phyloP scores from a whole-genome alignment of 176 grass and related monocot species.

The Ensete glaucum region DNA sequence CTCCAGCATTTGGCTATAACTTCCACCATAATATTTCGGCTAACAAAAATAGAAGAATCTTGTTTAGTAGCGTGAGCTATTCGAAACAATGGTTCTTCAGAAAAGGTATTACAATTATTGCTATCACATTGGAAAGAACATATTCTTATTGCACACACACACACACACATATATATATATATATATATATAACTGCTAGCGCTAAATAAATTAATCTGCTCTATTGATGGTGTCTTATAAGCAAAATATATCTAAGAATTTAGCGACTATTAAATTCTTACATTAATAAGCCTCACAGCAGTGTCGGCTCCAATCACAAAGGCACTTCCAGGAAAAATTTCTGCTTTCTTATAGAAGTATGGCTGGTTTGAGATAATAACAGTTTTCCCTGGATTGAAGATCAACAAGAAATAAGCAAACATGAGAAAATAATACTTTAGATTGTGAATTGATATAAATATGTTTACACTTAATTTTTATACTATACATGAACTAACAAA shows the following conservation, averaged over 20 bases:
- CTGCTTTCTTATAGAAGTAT: slow-evolving; percentile 95
- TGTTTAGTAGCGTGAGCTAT: neutral
- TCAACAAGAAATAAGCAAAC: neutral
- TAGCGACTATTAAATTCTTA: slow-evolving; percentile 30
- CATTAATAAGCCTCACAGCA: slow-evolving; percentile 81
- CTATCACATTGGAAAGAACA: neutral
- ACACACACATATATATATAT: too few relatives aligned
- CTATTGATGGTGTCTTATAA: neutral
- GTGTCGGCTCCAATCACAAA: slow-evolving; percentile 95
- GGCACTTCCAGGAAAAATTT: slow-evolving; percentile 73
- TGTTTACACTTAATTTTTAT: too few relatives aligned
- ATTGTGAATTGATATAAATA: neutral
- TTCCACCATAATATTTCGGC: slow-evolving; percentile 88
- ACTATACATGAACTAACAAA: too few relatives aligned
- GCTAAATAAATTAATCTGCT: neutral
- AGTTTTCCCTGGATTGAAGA: slow-evolving; percentile 52
- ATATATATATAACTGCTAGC: neutral
- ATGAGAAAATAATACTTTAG: neutral
- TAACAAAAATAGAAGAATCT: slow-evolving; percentile 20
- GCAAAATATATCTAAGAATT: slow-evolving; percentile 9
- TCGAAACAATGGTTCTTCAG: neutral
- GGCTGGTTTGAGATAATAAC: slow-evolving; percentile 92
- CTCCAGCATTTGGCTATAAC: slow-evolving; percentile 72
- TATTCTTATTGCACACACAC: too few relatives aligned
- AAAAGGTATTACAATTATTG: neutral